Percentiles rank a stretch among this genome's conserved stretches.
Evolutionary conservation across 176 grass and related monocot genomes (phyloP).

Genomic region (Ensete glaucum): DNA sequence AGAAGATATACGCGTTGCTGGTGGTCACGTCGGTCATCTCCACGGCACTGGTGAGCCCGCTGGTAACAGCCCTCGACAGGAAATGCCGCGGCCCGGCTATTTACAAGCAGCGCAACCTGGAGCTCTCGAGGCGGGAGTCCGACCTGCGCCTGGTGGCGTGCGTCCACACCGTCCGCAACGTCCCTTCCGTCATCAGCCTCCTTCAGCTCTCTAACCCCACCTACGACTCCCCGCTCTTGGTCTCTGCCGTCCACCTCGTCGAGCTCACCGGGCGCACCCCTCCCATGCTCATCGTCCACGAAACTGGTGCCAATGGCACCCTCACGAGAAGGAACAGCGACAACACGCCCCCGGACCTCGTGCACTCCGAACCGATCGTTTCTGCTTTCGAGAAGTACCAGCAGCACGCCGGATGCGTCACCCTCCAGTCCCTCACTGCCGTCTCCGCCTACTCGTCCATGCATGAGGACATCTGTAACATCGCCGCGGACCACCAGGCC

Average conservation of each 20-base stretch:
- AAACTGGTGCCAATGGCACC: neutral
- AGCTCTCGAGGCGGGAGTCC: conserved; percentile 13
- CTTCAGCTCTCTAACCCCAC: conserved; percentile 30
- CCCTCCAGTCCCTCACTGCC: conserved; percentile 24
- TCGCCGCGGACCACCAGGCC: conserved; percentile 28
- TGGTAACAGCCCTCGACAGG: conserved; percentile 7
- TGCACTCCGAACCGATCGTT: conserved; percentile 27
- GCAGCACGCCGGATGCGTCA: conserved; percentile 18
- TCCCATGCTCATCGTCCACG: conserved; percentile 38
- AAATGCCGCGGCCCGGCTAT: neutral
- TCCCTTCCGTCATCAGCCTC: conserved; percentile 28
- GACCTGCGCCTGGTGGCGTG: conserved; percentile 38
- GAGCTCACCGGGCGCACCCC: conserved; percentile 29
- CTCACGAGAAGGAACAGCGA: neutral
- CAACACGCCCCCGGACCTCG: neutral
- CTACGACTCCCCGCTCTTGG: conserved; percentile 26
- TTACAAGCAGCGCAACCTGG: conserved; percentile 33
- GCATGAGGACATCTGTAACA: conserved; percentile 27
- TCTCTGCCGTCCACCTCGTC: conserved; percentile 36
- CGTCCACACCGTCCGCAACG: conserved; percentile 32
- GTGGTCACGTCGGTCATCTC: conserved; percentile 12
- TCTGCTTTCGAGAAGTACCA: conserved; percentile 33
- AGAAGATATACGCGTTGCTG: conserved; percentile 5
- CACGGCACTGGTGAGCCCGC: conserved; percentile 17
- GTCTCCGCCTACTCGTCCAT: conserved; percentile 22